Conservation (phyloP, 2,329 filamentous ascomycete genomes). For the Capronia coronata region DNA sequence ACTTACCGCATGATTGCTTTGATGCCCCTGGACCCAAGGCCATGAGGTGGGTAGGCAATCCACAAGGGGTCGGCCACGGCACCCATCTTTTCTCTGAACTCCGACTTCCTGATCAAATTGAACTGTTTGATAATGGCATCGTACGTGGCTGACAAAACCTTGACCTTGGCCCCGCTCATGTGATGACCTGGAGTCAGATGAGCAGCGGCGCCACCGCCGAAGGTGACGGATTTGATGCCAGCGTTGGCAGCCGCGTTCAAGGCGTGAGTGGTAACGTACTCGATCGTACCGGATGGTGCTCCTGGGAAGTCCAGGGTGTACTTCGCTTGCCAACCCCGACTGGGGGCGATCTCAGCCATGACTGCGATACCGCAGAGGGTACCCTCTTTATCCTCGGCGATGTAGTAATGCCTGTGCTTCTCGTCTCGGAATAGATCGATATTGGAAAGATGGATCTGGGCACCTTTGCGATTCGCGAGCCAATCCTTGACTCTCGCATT, state of each 20-base stretch:
- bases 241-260: conserved; percentile 55
- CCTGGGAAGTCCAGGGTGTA: conserved; percentile 91
- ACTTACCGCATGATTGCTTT: conserved; percentile 55
- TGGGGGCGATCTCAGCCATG: conserved; percentile 70
- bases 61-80: conserved; percentile 77
- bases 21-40: conserved; percentile 72
- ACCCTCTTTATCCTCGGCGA: conserved; percentile 66
- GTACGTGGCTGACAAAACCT: conserved; percentile 76
- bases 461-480: conserved; percentile 72
- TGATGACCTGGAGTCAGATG: conserved; percentile 74
- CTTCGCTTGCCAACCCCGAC: conserved; percentile 88
- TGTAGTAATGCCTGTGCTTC: conserved; percentile 78
- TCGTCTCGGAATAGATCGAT: conserved; percentile 82
- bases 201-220: conserved; percentile 73
- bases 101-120: conserved; percentile 73
- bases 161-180: conserved; percentile 70
- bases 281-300: conserved; percentile 79
- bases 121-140: conserved; percentile 74
- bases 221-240: conserved; percentile 66
- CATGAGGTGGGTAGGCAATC: conserved; percentile 82
- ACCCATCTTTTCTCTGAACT: conserved; percentile 87
- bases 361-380: conserved; percentile 72
- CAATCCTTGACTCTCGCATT: conserved; percentile 71
- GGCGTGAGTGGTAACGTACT: conserved; percentile 69
- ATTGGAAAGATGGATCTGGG: conserved; percentile 83